Evolutionary conservation across 1,284 basidiomycete species (phyloP).

Genomic region (Malassezia slooffiae): DNA sequence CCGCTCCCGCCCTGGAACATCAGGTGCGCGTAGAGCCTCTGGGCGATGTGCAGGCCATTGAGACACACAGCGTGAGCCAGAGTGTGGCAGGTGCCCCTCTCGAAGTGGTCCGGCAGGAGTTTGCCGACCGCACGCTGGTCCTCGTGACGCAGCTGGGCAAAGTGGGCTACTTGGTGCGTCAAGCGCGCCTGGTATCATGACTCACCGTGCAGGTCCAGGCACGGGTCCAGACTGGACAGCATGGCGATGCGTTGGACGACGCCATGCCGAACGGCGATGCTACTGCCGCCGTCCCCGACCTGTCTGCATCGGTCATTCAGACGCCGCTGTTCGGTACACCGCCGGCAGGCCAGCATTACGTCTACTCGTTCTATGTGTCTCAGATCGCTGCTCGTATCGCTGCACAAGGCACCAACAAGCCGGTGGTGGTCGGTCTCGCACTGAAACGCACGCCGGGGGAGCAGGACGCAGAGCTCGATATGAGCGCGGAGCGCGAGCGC

Average conservation of each 20-base stretch:
- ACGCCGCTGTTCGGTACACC: constrained; percentile 26
- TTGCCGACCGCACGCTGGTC: constrained; percentile 5
- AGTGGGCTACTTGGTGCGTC: constrained; percentile 11
- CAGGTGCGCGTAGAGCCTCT: too few species aligned
- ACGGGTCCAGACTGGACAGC: background rate
- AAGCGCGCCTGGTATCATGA: background rate
- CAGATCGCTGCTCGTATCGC: constrained; percentile 5
- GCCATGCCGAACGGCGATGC: constrained; percentile 8
- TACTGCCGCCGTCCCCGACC: constrained; percentile 3
- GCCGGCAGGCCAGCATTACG: background rate
- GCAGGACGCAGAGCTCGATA: background rate
- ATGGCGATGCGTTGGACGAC: constrained; percentile 4
- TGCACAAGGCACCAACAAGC: background rate
- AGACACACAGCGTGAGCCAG: too few species aligned
- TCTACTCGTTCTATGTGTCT: constrained; percentile 11
- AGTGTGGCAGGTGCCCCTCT: too few species aligned
- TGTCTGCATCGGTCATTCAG: too few species aligned
- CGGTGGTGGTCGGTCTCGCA: constrained; percentile 11
- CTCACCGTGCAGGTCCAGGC: constrained; percentile 10
- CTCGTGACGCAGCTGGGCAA: constrained; percentile 12
- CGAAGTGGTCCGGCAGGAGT: constrained; percentile 5
- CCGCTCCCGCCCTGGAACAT: too few species aligned
- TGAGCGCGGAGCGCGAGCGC: background rate
- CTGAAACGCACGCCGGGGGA: background rate
- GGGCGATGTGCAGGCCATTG: too few species aligned